phyloP scores from a whole-genome alignment of 2,329 filamentous ascomycete genomes.

The Chrysosporium queenslandicum region DNA sequence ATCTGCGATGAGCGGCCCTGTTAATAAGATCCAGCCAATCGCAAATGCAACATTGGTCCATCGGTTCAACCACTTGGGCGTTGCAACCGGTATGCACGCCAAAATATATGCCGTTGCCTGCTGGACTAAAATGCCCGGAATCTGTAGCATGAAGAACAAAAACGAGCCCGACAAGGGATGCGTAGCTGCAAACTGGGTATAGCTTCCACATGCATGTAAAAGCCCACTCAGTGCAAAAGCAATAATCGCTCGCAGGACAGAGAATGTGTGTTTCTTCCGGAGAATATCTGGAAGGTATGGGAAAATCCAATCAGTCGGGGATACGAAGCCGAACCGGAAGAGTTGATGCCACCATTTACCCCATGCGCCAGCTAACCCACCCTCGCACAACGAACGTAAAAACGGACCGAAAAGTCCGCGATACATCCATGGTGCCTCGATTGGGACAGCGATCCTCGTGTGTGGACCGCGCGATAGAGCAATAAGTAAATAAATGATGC shows the following conservation, averaged over 20 bases:
- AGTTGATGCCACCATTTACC: slow-evolving; percentile 83
- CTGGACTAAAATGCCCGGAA: slow-evolving; percentile 56
- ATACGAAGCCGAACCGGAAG: slow-evolving; percentile 54
- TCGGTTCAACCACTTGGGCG: slow-evolving; percentile 43
- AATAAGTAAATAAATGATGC: slow-evolving; percentile 49
- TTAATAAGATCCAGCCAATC: slow-evolving; percentile 57
- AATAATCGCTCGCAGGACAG: slow-evolving; percentile 20
- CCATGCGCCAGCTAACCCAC: slow-evolving; percentile 74
- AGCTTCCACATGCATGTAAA: slow-evolving; percentile 62
- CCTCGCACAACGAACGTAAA: slow-evolving; percentile 37
- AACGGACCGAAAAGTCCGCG: slow-evolving; percentile 48
- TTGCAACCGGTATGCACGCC: slow-evolving; percentile 24
- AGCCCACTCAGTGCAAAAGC: slow-evolving; percentile 30
- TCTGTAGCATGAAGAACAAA: slow-evolving; percentile 64
- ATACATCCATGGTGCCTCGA: slow-evolving; percentile 53
- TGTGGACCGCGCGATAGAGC: slow-evolving; percentile 44
- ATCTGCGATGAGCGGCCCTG: slow-evolving; percentile 56
- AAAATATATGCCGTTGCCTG: slow-evolving; percentile 32
- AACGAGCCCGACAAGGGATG: slow-evolving; percentile 44
- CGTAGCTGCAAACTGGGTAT: slow-evolving; percentile 54
- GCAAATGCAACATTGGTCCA: slow-evolving; percentile 53
- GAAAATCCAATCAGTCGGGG: slow-evolving; percentile 32
- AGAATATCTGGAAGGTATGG: slow-evolving; percentile 22
- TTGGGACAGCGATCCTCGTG: slow-evolving; percentile 49
- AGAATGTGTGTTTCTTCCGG: slow-evolving; percentile 12